These are phyloP conservation scores for Cyclotella baltica DNA, from an alignment of 108 stramenopile species.

Conservation along the genomic window DNA sequence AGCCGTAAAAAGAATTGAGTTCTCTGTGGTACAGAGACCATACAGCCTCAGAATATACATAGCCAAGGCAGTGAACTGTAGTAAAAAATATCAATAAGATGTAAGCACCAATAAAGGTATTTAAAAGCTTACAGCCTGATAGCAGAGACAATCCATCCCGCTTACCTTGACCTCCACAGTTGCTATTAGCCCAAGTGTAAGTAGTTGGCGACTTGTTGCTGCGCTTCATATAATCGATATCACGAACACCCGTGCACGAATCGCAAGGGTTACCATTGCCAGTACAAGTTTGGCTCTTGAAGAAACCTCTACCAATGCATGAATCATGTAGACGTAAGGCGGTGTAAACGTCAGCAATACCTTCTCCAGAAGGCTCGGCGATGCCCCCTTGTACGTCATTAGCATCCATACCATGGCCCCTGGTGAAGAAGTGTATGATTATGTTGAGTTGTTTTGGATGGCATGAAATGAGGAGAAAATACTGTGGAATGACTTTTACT, in stretches of 20 bases:
- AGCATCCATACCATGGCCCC: conserved; percentile 31
- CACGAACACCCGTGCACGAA: conserved; percentile 10
- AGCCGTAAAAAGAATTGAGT: background rate
- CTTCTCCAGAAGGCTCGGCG: conserved; percentile 33
- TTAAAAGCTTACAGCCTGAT: too few species aligned
- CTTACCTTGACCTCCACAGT: background rate
- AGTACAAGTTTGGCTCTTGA: background rate
- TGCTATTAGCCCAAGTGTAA: background rate
- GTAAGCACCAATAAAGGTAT: background rate
- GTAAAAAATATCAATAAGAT: background rate
- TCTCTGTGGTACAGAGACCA: conserved; percentile 25
- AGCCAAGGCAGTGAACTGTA: conserved; percentile 21
- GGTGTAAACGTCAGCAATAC: conserved; percentile 44
- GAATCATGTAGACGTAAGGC: conserved; percentile 23
- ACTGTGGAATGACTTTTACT: too few species aligned
- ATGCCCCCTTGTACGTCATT: conserved; percentile 23
- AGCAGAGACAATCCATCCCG: too few species aligned
- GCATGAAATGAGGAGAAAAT: too few species aligned
- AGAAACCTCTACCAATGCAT: conserved; percentile 39
- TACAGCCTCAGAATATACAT: conserved; percentile 32
- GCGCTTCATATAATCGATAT: conserved; percentile 19
- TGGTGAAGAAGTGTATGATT: too few species aligned
- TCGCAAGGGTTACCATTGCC: conserved; percentile 7
- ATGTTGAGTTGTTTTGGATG: too few species aligned
- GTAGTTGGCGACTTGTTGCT: background rate